Evolutionary conservation across 2,329 filamentous ascomycete genomes (phyloP).

Genomic region (Trichoderma gracile): DNA sequence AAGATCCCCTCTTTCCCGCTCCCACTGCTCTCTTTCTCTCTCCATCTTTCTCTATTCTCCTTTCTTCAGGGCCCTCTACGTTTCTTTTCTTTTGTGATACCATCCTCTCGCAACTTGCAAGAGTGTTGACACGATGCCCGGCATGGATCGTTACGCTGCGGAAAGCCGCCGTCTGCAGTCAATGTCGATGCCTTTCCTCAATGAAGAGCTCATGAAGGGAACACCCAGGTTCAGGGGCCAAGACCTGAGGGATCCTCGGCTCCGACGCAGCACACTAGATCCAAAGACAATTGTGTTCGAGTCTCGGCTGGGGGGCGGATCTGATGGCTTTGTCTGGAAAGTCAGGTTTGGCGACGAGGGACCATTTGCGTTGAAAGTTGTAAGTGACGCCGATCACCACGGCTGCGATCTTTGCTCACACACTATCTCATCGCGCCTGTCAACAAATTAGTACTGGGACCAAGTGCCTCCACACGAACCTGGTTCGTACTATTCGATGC

Average conservation of each 20-base stretch:
- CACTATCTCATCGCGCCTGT: background rate
- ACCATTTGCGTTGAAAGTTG: slow-evolving; percentile 22
- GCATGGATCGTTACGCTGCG: background rate
- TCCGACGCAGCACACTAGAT: slow-evolving; percentile 17
- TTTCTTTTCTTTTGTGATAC: background rate
- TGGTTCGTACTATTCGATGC: slow-evolving; percentile 19
- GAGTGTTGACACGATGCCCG: background rate
- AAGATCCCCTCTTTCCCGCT: background rate
- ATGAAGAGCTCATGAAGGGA: slow-evolving; percentile 1
- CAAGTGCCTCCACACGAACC: slow-evolving; percentile 7
- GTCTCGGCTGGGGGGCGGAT: slow-evolving; percentile 17
- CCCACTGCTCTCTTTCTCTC: background rate
- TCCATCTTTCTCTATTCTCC: background rate
- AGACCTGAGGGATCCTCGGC: slow-evolving; percentile 10
- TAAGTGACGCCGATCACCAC: background rate
- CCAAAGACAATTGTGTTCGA: slow-evolving; percentile 3
- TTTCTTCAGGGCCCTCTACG: background rate
- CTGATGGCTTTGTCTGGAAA: slow-evolving; percentile 25
- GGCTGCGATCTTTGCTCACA: background rate
- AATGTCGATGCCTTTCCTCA: slow-evolving; percentile 7
- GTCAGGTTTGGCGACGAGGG: slow-evolving; percentile 17
- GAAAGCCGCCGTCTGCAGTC: background rate
- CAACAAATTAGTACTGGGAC: slow-evolving; percentile 17
- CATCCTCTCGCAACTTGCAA: background rate
- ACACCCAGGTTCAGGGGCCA: background rate